Evolutionary conservation across 1,139 yeast species (phyloP), one percentile per base, ranked within the genome.

Genomic region (Blastobotrys malaysiensis): DNA sequence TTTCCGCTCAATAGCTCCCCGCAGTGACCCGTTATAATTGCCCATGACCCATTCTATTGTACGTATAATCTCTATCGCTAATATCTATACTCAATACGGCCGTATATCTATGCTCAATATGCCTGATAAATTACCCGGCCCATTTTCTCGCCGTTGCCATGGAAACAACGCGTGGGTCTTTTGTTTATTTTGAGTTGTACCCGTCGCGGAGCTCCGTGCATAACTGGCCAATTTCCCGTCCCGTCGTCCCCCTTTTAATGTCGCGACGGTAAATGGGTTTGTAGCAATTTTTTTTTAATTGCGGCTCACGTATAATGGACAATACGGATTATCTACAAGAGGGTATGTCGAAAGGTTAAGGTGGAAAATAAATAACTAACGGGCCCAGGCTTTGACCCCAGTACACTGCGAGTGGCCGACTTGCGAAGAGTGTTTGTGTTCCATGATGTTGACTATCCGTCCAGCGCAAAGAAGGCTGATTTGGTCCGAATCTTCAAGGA

Each of bases 391-490:
- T 87, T 86, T 65, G 84, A 88, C 64, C 83, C 89, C 11, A 73
- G 75, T 46, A 70, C 78, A 43, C 71, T 86, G 59, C 84, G 81
- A 48, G 81, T 84, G 43, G 79, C 88, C 5, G 81, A 85, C 57
- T 74, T 89, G 63, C 77, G 93, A 61, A 77, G 81, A 44, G 75
- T 87, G 45, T 74, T 89, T 55, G 69, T 75, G 36, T 81, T 79
- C 53, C 78, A 87, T 65, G 74, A 77, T n/a, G 74, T 88, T 20
- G 69, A 70, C 7, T 83, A 76, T 64, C 77, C 84, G 0, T 75
- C 86, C 3, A 76, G 79, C 52, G 82, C 88, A 9, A 85, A 82
- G 64, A 89, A 89, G 68, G 69, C 78, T 3, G 81, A 79, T 9
- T 73, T 87, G 55, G 69, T 88, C 7, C 73, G 72, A 16, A 65